Percentiles rank a stretch among this genome's conserved stretches.
Evolutionary conservation across 192 early-diverging fungal genomes (phyloP).

Genomic region (Backusella sp.): DNA sequence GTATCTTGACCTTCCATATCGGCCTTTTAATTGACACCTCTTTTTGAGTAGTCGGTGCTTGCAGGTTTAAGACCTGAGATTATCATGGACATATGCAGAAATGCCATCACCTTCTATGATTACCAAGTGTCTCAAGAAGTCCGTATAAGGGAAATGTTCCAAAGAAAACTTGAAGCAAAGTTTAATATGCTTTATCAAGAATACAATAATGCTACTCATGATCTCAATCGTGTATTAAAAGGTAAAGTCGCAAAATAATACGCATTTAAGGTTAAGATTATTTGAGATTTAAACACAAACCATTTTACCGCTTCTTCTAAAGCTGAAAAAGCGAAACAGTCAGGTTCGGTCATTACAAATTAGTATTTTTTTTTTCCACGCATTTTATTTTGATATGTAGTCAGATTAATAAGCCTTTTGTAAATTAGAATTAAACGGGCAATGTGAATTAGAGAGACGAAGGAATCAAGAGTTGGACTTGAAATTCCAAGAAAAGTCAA

Average conservation of each 20-base stretch:
- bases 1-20: background rate
- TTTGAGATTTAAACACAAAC: background rate
- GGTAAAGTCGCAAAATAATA: slow-evolving; percentile 1
- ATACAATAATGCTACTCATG: slow-evolving; percentile 31
- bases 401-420: background rate
- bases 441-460: slow-evolving; percentile 37
- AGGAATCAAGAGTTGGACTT: slow-evolving; percentile 36
- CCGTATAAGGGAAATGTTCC: slow-evolving; percentile 36
- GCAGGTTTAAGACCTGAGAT: slow-evolving; percentile 62
- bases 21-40: background rate
- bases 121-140: slow-evolving; percentile 65
- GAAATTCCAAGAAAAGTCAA: slow-evolving; percentile 44
- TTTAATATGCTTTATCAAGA: slow-evolving; percentile 31
- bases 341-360: background rate
- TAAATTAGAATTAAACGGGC: slow-evolving; percentile 7
- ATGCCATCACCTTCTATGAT: slow-evolving; percentile 63
- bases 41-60: slow-evolving; percentile 48
- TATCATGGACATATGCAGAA: slow-evolving; percentile 64
- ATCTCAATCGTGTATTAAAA: slow-evolving; percentile 16
- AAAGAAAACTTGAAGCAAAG: slow-evolving; percentile 41
- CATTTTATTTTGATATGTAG: background rate
- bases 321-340: slow-evolving; percentile 24
- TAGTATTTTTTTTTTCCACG: background rate
- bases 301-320: slow-evolving; percentile 2
- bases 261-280: background rate